A percentile compares a stretch with the other conserved stretches of the same genome.
phyloP scores from a whole-genome alignment of 2,329 filamentous ascomycete species.

The Nigrograna mackinnonii region DNA sequence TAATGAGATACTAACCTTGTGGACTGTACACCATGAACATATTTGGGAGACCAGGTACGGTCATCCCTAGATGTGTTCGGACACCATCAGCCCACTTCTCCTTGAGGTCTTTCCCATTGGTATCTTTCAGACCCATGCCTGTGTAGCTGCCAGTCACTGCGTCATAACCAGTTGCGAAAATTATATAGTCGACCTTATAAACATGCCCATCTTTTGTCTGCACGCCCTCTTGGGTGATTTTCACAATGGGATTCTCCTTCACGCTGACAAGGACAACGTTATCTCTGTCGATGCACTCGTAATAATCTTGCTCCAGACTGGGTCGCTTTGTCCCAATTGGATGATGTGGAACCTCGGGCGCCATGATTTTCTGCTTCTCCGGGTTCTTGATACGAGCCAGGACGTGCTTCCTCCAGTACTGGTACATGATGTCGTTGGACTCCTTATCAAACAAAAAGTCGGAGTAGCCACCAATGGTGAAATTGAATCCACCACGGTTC shows the following conservation, averaged over 20 bases:
- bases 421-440: conserved; percentile 40
- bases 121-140: conserved; percentile 20
- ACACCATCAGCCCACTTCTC: neutral
- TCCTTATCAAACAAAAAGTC: conserved; percentile 34
- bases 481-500: neutral
- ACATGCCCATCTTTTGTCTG: conserved; percentile 48
- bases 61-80: conserved; percentile 14
- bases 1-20: too few relatives aligned
- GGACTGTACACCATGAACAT: conserved; percentile 14
- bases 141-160: conserved; percentile 35
- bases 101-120: conserved; percentile 8
- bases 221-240: conserved; percentile 53
- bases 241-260: conserved; percentile 42
- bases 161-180: conserved; percentile 43
- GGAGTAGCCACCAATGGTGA: conserved; percentile 20
- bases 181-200: conserved; percentile 45
- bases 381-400: conserved; percentile 36
- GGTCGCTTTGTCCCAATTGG: conserved; percentile 44
- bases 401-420: conserved; percentile 42
- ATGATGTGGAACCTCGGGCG: too few relatives aligned
- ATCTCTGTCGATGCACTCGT: conserved; percentile 38
- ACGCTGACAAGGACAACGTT: conserved; percentile 50
- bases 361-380: conserved; percentile 7
- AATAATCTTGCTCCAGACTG: conserved; percentile 43
- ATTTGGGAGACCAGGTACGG: conserved; percentile 11